Conservation (phyloP, 2,329 filamentous ascomycete species). For the Fusarium xylarioides region DNA sequence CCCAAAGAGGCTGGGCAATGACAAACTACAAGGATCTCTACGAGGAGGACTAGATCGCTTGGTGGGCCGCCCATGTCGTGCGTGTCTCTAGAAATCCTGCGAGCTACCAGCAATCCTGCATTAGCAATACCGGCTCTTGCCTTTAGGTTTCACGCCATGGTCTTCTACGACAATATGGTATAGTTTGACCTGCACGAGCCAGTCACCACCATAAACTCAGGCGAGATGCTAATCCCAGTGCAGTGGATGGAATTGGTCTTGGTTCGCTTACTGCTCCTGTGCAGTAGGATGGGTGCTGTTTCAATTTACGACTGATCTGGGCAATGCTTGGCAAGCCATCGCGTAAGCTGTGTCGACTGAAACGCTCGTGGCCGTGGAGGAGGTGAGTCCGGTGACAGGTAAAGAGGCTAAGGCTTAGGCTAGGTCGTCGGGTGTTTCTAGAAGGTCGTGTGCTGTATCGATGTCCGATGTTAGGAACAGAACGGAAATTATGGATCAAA, state of each 20-base stretch:
- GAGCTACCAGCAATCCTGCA: neutral
- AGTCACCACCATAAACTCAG: neutral
- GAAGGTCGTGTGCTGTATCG: neutral
- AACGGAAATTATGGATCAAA: neutral
- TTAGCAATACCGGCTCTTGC: too few relatives aligned
- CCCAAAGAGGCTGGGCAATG: neutral
- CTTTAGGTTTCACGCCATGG: conserved; percentile 4
- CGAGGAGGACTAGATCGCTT: too few relatives aligned
- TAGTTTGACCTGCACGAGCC: neutral
- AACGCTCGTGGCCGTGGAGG: conserved; percentile 13
- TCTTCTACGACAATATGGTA: neutral
- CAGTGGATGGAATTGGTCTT: neutral
- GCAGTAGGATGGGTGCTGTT: neutral
- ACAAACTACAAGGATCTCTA: neutral
- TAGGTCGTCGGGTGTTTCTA: neutral
- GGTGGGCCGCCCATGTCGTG: neutral
- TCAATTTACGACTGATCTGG: neutral
- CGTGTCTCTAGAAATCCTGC: neutral
- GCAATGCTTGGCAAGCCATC: conserved; percentile 19
- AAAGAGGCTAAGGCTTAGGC: conserved; percentile 3
- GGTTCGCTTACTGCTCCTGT: neutral
- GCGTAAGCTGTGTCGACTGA: conserved; percentile 10
- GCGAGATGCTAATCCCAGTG: neutral
- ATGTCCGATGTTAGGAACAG: too few relatives aligned
- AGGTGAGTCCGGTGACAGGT: neutral